A percentile compares a stretch with the other conserved stretches of the same genome.
phyloP scores from a whole-genome alignment of 768 basidiomycete genomes.

The Mycena alexandri region DNA sequence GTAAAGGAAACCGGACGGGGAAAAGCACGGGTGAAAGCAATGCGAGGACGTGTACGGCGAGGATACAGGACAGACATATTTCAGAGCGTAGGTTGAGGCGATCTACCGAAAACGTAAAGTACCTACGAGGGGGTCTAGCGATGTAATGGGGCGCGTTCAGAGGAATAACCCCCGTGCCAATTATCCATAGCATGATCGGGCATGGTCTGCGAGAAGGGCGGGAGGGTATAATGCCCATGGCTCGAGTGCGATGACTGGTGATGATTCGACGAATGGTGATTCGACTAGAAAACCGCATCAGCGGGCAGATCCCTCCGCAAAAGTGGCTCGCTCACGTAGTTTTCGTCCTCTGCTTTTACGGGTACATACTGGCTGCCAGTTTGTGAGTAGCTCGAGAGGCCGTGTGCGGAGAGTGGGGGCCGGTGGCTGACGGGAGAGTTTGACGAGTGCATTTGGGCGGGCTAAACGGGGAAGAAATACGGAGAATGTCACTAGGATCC shows the following conservation, averaged over 20 bases:
- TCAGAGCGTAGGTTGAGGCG: conserved; percentile 28
- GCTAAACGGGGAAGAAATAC: conserved; percentile 65
- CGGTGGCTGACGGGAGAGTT: conserved; percentile 59
- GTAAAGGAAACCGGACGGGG: neutral
- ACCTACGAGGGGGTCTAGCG: conserved; percentile 54
- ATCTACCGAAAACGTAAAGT: conserved; percentile 36
- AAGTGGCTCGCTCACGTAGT: conserved; percentile 57
- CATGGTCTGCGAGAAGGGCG: conserved; percentile 61
- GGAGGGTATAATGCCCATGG: conserved; percentile 58
- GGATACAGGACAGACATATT: conserved; percentile 35
- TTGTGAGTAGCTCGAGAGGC: conserved; percentile 57
- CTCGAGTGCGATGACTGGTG: conserved; percentile 32
- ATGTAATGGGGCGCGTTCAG: conserved; percentile 73
- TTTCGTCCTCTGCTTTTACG: conserved; percentile 80
- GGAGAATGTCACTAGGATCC: conserved; percentile 69
- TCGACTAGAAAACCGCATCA: conserved; percentile 40
- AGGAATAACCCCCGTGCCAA: conserved; percentile 72
- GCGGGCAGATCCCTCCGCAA: neutral
- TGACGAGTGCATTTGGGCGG: conserved; percentile 66
- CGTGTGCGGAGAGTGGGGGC: conserved; percentile 50
- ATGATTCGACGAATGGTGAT: conserved; percentile 52
- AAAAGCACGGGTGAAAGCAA: conserved; percentile 32
- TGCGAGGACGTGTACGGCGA: conserved; percentile 12
- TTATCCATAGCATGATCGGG: conserved; percentile 63
- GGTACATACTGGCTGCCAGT: conserved; percentile 60